phyloP scores from a whole-genome alignment of 768 basidiomycete genomes.

The Filobasidium floriforme region DNA sequence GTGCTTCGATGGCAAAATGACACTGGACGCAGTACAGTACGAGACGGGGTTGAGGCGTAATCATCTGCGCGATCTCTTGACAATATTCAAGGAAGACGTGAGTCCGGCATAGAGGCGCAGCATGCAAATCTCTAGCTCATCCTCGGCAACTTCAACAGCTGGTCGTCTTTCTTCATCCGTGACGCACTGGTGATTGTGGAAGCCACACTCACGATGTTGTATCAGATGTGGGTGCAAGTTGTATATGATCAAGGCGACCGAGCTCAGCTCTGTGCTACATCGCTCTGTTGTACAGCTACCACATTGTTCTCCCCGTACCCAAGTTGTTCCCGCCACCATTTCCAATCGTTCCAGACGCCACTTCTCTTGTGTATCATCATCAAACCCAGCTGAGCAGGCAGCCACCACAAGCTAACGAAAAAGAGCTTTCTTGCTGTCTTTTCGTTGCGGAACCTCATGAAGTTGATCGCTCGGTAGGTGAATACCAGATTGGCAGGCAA shows the following conservation, averaged over 20 bases:
- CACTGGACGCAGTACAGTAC: conserved; percentile 89
- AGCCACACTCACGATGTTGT: too few relatives aligned
- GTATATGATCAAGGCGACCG: neutral
- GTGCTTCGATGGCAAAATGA: conserved; percentile 85
- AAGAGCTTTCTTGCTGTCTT: conserved; percentile 64
- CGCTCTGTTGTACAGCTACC: neutral
- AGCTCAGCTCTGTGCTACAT: neutral
- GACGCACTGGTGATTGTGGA: neutral
- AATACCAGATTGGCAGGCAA: conserved; percentile 68
- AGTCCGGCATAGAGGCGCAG: conserved; percentile 34
- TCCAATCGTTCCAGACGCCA: conserved; percentile 29
- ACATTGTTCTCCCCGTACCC: neutral
- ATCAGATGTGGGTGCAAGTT: neutral
- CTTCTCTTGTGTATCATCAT: conserved; percentile 92
- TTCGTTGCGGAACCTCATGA: conserved; percentile 58
- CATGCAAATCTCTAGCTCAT: neutral
- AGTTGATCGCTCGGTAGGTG: conserved; percentile 61
- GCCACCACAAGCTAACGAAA: conserved; percentile 76
- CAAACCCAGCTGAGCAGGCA: conserved; percentile 77
- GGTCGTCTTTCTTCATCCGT: conserved; percentile 37
- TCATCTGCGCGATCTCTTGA: conserved; percentile 72
- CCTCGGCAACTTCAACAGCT: conserved; percentile 23
- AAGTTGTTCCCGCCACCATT: conserved; percentile 8
- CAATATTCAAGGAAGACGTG: conserved; percentile 82
- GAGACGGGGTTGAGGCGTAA: conserved; percentile 74